A percentile compares a stretch with the other conserved stretches of the same genome.
These are phyloP conservation scores for Penicillium bovifimosum DNA, from an alignment of 495 filamentous ascomycete genomes.

Conservation along the genomic window DNA sequence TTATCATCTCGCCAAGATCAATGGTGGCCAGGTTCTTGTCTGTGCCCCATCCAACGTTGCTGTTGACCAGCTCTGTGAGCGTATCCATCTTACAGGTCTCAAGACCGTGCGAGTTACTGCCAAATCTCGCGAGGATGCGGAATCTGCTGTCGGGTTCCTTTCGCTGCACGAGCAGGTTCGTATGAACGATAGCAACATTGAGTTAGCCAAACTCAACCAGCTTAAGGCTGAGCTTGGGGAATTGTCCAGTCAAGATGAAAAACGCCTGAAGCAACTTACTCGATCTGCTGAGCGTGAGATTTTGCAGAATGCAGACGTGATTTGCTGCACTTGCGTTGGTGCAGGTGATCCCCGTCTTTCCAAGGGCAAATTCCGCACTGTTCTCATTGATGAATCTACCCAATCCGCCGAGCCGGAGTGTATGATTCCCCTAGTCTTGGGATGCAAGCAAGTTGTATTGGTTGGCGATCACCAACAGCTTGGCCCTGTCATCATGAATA, in stretches of 20 bases:
- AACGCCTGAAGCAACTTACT: conserved; percentile 93
- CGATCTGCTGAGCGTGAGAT: conserved; percentile 94
- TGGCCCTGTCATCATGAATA: conserved; percentile 99
- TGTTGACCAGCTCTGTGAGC: conserved; percentile 96
- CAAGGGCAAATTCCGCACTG: conserved; percentile 96
- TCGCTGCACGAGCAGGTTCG: conserved; percentile 95
- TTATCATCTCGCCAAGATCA: conserved; percentile 93
- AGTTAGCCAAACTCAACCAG: conserved; percentile 84
- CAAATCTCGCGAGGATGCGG: conserved; percentile 97
- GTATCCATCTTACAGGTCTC: conserved; percentile 88
- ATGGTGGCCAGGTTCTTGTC: conserved; percentile 89
- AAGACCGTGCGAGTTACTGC: conserved; percentile 98
- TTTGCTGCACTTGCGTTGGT: conserved; percentile 98
- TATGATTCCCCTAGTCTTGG: conserved; percentile 96
- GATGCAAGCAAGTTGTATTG: conserved; percentile 96
- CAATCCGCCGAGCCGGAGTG: conserved; percentile 99
- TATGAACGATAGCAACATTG: conserved; percentile 92
- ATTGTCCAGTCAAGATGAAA: conserved; percentile 93
- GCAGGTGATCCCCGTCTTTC: conserved; percentile 92
- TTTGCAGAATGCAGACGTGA: conserved; percentile 91
- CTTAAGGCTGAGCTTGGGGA: conserved; percentile 90
- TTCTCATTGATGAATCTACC: conserved; percentile 96
- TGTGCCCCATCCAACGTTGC: conserved; percentile 98
- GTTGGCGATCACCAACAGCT: conserved; percentile 99
- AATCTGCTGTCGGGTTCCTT: conserved; percentile 91